Percentiles rank a stretch among this genome's conserved stretches.
Conservation (phyloP, 768 basidiomycete genomes). For the Pisolithus tinctorius region DNA sequence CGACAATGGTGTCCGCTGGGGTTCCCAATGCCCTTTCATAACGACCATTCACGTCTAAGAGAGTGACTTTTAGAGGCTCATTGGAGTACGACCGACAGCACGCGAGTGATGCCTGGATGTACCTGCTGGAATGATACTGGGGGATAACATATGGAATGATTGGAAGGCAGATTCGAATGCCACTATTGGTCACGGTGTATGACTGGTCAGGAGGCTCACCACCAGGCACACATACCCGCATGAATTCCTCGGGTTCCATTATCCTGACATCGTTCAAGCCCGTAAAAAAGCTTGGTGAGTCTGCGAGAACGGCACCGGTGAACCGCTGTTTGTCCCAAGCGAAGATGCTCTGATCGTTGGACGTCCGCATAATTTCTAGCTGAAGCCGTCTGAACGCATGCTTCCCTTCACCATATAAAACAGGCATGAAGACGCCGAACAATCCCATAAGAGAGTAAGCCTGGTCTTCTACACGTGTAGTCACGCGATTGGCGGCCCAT, state of each 20-base stretch:
- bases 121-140: not conserved
- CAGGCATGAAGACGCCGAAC: constrained; percentile 7
- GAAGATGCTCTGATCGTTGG: constrained; percentile 1
- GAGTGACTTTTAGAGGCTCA: not conserved
- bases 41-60: not conserved
- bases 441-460: constrained; percentile 13
- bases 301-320: not conserved
- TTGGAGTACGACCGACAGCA: not conserved
- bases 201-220: not conserved
- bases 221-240: not conserved
- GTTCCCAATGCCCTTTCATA: too few relatives aligned
- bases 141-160: not conserved
- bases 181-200: not conserved
- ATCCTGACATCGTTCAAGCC: not conserved
- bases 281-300: not conserved
- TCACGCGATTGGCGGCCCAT: constrained; percentile 11
- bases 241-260: not conserved
- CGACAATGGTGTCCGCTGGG: too few relatives aligned
- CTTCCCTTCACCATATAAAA: constrained; percentile 13
- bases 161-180: not conserved
- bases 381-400: constrained; percentile 4
- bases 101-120: not conserved
- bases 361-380: constrained; percentile 4
- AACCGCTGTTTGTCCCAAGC: not conserved
- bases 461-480: constrained; percentile 11